Conservation (phyloP, 140 eudicot species). For the Oenanthe javanica region DNA sequence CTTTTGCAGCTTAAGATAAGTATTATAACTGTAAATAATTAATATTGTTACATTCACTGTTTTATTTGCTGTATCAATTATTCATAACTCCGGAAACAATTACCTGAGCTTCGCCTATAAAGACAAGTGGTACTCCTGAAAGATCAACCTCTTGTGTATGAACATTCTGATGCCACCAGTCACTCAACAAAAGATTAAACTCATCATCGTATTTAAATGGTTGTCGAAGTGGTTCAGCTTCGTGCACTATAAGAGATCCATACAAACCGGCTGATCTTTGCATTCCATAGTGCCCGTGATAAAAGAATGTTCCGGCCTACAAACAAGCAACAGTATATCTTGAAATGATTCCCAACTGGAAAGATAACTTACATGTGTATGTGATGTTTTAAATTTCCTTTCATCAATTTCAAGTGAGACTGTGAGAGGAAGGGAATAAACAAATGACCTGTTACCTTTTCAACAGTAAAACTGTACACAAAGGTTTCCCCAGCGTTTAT, state of each 20-base stretch:
- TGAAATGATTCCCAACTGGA: neutral
- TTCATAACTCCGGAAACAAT: neutral
- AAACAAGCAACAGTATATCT: neutral
- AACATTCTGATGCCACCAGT: constrained; percentile 7
- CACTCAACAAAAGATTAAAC: constrained; percentile 1
- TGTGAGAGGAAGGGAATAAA: neutral
- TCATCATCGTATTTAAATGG: neutral
- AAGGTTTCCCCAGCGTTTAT: constrained; percentile 6
- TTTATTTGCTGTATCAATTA: neutral
- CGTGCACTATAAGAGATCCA: neutral
- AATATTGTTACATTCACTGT: neutral
- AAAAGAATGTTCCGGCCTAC: constrained; percentile 4
- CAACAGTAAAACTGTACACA: neutral
- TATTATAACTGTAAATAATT: neutral
- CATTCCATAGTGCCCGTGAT: constrained; percentile 7
- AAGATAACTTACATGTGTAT: neutral
- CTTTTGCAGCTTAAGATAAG: neutral
- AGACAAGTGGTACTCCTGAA: neutral
- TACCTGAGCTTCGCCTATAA: constrained; percentile 1
- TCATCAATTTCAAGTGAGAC: too few species aligned
- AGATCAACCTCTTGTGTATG: constrained; percentile 5
- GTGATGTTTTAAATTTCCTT: neutral
- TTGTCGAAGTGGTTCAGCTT: neutral
- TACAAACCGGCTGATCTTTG: constrained; percentile 7
- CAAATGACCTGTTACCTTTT: neutral